phyloP scores from a whole-genome alignment of 129 eudicot species.

The Ambrosia artemisiifolia region DNA sequence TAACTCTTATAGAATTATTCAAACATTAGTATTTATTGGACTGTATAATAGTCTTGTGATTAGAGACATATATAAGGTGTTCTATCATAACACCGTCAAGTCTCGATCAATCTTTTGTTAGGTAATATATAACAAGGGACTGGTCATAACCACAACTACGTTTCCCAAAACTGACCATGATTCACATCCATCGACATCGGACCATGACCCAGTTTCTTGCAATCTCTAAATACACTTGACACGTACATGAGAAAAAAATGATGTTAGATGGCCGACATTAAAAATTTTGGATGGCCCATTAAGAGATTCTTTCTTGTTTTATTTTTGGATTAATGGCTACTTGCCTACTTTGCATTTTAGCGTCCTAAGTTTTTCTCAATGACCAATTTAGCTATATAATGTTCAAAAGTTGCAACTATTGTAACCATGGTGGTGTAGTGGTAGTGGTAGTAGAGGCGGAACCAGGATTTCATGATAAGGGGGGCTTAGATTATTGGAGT shows the following conservation, averaged over 20 bases:
- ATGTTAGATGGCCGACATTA: slow-evolving; percentile 32
- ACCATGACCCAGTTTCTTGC: not conserved
- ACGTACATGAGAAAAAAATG: not conserved
- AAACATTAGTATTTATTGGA: too few species aligned
- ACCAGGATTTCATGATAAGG: too few species aligned
- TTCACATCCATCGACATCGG: not conserved
- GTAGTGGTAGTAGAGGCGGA: too few species aligned
- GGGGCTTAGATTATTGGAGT: too few species aligned
- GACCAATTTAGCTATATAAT: not conserved
- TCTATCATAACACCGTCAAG: not conserved
- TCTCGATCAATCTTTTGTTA: not conserved
- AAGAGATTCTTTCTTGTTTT: slow-evolving; percentile 15
- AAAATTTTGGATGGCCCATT: slow-evolving; percentile 27
- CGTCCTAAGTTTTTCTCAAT: slow-evolving; percentile 2
- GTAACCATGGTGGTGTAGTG: not conserved
- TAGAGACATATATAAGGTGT: too few species aligned
- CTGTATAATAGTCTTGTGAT: too few species aligned
- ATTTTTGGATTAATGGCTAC: slow-evolving; percentile 4
- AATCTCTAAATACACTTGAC: not conserved
- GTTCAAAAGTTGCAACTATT: not conserved
- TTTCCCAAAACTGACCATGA: not conserved
- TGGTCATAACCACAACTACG: slow-evolving; percentile 1
- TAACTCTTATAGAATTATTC: too few species aligned
- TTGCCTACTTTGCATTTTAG: slow-evolving; percentile 17
- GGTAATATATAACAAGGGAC: not conserved